Base-by-base conservation (phyloP, 2,329 filamentous ascomycete species). In the Amauroascus niger region DNA sequence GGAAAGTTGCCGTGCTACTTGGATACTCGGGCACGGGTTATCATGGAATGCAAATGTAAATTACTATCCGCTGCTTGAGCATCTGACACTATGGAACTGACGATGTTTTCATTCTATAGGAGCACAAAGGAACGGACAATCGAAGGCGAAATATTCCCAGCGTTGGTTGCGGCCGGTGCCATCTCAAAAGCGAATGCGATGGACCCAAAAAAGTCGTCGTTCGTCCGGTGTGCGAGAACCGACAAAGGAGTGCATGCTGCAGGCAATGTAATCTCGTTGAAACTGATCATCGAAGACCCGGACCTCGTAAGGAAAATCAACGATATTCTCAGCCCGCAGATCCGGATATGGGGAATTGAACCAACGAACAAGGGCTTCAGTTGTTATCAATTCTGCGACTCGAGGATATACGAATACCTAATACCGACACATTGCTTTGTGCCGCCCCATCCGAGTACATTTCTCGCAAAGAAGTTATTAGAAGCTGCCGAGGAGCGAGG, bases 241-340 rank as follows among this genome's bases (percentile, higher is more conserved):
- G 93, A 98, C 73, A 98, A 97, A 75, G 93, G 93, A 52, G 91
- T 97, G 1, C 91, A 97, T 69, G 91, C 91, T 1, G 91, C 91
- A 1, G 93, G 91, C 50, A 97, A 97, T 65, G 84, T 97, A 64
- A 88, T 97, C 58, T 95, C 88, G 30, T 70, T 97, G 63, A 98
- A 98, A 74, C 77, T 98, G 62, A 97, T 98, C 63, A 84, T 96
- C 46, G 91, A 97, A 70, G 91, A 97, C 55, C 78, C 82, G 9
- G 83, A 95, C 58, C 81, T 96, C 47, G 83, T 97, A 22, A 75
- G 89, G 54, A 95, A 88, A 72, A 95, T 98, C 78, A 98, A 98
- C 71, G 79, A 82, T 33, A 75, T 87, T 53, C 77, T 98, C 39
- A 86, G 86, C 1, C 79, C 84, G 3, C 93, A 98, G 73, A 98